Evolutionary conservation across 495 filamentous ascomycete genomes (phyloP), one percentile per base, ranked within the genome.

Genomic region (Xylaria curta): DNA sequence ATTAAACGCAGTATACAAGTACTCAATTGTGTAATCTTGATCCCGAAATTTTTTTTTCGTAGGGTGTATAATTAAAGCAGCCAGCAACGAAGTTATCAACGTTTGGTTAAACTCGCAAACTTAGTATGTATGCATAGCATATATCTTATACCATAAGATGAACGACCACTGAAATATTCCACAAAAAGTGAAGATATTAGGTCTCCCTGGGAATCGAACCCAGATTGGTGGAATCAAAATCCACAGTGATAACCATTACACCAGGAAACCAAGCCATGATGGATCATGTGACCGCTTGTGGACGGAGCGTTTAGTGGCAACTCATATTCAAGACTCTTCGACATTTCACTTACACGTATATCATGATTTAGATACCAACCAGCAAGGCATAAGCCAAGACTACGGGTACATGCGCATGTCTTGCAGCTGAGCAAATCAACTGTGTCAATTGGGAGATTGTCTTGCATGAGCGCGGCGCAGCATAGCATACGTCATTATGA

Each of bases 181-280:
- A 5, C 36, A 38, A 38, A 38, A 38, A 71, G n/a, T n/a, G n/a
- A n/a, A n/a, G n/a, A n/a, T n/a, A n/a, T n/a, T n/a, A n/a, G 69
- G 69, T 71, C 69, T 71, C 62, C 69, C 69, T 28, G 69, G 62
- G 69, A 71, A 71, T 71, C 69, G 69, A 71, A 71, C 69, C 62
- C 69, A 31, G 69, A 71, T 71, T 66, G 40, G 62, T 21, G 62
- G 69, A 66, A 71, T 71, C 69, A 71, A 71, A 71, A 71, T 66
- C 69, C 62, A 21, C 69, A 38, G 69, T 71, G 69, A 59, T 71
- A 71, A 66, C 69, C 69, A 71, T 71, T 71, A 71, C 69, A 71
- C 69, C 40, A 71, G 62, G 62, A 71, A 66, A 71, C 69, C 40
- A 7, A 4, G 13, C n/a, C 21, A 38, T 38, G 28, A 28, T 26